These are phyloP conservation scores for Solanum peruvianum DNA, from an alignment of 257 asterid species.

Conservation along the genomic window DNA sequence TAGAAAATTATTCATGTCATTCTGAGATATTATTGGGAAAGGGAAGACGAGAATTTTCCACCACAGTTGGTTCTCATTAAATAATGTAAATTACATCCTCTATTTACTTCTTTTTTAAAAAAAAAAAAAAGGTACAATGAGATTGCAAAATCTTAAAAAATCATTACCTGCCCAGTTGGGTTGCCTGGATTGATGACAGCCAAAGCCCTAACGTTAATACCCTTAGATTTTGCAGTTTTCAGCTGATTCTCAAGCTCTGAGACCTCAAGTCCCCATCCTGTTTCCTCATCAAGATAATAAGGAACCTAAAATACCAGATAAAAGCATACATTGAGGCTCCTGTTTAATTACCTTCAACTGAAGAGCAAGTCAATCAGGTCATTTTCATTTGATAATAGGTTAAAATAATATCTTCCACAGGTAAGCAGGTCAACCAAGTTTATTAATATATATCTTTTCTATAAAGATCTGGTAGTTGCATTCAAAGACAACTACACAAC, in stretches of 20 bases:
- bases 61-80: neutral
- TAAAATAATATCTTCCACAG: neutral
- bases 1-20: neutral
- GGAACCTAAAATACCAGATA: slow-evolving; percentile 52
- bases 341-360: neutral
- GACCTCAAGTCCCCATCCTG: slow-evolving; percentile 89
- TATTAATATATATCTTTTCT: neutral
- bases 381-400: neutral
- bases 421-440: neutral
- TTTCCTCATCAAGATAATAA: slow-evolving; percentile 91
- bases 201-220: slow-evolving; percentile 65
- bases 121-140: neutral
- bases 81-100: neutral
- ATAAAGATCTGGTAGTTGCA: neutral
- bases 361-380: neutral
- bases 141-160: neutral
- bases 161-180: slow-evolving; percentile 90
- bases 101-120: neutral
- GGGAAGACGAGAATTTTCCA: neutral
- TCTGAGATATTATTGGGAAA: neutral
- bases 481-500: neutral
- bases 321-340: neutral
- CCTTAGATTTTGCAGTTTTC: slow-evolving; percentile 71
- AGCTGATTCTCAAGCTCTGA: slow-evolving; percentile 77
- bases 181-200: slow-evolving; percentile 98